These are phyloP conservation scores for Amoebophrya sp. DNA, from an alignment of 169 alveolate species.

Conservation along the genomic window DNA sequence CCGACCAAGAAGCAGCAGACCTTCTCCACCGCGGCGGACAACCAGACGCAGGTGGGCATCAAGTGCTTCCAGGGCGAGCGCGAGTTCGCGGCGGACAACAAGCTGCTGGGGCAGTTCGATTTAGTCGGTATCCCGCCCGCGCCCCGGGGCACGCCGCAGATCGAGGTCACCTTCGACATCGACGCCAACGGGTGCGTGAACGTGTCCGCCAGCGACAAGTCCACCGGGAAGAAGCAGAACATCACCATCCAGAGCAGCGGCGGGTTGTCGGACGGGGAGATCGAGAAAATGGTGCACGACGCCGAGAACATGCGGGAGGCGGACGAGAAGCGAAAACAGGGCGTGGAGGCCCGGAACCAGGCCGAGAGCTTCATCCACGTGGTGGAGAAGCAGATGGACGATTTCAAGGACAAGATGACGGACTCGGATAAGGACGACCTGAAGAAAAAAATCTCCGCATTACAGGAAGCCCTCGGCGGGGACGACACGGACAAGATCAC, in stretches of 20 bases:
- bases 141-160: slow-evolving; percentile 96
- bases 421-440: neutral
- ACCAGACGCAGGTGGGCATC: slow-evolving; percentile 85
- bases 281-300: slow-evolving; percentile 93
- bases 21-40: slow-evolving; percentile 96
- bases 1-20: slow-evolving; percentile 96
- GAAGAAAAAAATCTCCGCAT: neutral
- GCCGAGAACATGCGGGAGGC: slow-evolving; percentile 87
- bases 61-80: slow-evolving; percentile 84
- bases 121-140: slow-evolving; percentile 95
- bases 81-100: slow-evolving; percentile 84
- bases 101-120: slow-evolving; percentile 90
- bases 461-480: neutral
- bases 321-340: slow-evolving; percentile 86
- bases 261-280: slow-evolving; percentile 85
- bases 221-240: slow-evolving; percentile 78
- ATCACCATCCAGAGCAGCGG: slow-evolving; percentile 93
- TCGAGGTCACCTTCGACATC: slow-evolving; percentile 92
- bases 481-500: neutral
- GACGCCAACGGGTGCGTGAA: slow-evolving; percentile 97
- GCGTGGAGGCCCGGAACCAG: slow-evolving; percentile 86
- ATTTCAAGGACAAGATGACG: slow-evolving; percentile 57
- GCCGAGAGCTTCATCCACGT: slow-evolving; percentile 81
- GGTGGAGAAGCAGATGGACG: slow-evolving; percentile 77
- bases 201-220: slow-evolving; percentile 93